Conservation (phyloP, 1,284 basidiomycete genomes). For the Rhodotorula sp. region DNA sequence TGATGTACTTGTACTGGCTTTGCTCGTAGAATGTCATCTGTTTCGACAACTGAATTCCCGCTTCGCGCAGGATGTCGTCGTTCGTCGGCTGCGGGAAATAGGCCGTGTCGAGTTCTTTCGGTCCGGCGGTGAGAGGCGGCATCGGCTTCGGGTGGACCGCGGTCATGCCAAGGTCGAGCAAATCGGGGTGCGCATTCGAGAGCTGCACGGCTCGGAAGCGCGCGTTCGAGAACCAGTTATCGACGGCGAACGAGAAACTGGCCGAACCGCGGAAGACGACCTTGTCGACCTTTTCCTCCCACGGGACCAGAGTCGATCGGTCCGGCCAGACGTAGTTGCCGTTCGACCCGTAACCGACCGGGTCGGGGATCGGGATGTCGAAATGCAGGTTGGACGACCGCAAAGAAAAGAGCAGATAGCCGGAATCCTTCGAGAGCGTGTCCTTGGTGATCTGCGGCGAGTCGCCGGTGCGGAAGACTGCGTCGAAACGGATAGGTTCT, state of each 20-base stretch:
- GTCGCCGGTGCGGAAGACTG: slow-evolving; percentile 6
- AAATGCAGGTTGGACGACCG: slow-evolving; percentile 1
- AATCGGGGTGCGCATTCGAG: neutral
- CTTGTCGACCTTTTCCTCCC: slow-evolving; percentile 6
- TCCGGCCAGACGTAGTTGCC: slow-evolving; percentile 9
- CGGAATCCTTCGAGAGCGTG: slow-evolving; percentile 1
- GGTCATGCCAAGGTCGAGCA: slow-evolving; percentile 2
- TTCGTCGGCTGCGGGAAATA: neutral
- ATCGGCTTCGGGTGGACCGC: neutral
- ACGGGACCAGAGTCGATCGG: neutral
- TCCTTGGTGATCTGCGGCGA: slow-evolving; percentile 4
- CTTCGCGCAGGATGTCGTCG: neutral
- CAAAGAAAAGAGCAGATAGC: neutral
- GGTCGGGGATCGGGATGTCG: slow-evolving; percentile 6
- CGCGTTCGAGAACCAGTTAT: slow-evolving; percentile 4
- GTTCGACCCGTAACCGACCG: slow-evolving; percentile 3
- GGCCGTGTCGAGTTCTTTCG: neutral
- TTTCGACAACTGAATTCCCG: neutral
- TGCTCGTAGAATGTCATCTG: neutral
- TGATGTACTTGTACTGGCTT: slow-evolving; percentile 3
- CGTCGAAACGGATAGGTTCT: neutral
- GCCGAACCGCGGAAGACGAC: slow-evolving; percentile 6
- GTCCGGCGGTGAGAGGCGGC: neutral
- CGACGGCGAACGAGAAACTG: neutral
- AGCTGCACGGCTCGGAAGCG: slow-evolving; percentile 6